phyloP scores from a whole-genome alignment of 768 basidiomycete genomes.

The Ramaria rubella region DNA sequence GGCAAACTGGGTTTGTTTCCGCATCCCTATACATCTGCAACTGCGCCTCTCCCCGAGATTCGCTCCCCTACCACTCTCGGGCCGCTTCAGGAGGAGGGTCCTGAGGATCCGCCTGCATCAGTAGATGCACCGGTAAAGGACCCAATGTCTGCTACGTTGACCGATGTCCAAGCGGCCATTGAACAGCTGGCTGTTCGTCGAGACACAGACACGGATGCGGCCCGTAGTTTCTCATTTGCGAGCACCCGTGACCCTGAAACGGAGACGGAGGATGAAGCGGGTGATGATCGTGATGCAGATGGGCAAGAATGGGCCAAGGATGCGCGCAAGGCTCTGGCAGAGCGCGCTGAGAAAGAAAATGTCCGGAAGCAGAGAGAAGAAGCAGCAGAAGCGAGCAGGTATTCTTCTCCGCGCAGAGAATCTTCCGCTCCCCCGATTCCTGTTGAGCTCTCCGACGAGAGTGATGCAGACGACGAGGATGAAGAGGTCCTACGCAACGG shows the following conservation, averaged over 20 bases:
- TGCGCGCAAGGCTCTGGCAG: constrained; percentile 60
- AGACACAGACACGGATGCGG: constrained; percentile 45
- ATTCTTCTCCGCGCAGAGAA: neutral
- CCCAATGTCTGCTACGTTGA: constrained; percentile 88
- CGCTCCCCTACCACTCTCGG: constrained; percentile 29
- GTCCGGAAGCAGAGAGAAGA: constrained; percentile 10
- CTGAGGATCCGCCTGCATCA: constrained; percentile 22
- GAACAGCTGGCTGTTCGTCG: constrained; percentile 64
- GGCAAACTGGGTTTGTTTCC: constrained; percentile 92
- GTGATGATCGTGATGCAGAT: constrained; percentile 38
- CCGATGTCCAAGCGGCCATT: constrained; percentile 85
- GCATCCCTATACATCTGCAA: constrained; percentile 72
- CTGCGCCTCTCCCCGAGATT: constrained; percentile 32
- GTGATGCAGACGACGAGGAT: constrained; percentile 56
- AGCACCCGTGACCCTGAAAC: constrained; percentile 52
- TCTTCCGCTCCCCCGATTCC: constrained; percentile 55
- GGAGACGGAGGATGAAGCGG: constrained; percentile 45
- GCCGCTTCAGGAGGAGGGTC: constrained; percentile 39
- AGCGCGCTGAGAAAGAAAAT: constrained; percentile 40
- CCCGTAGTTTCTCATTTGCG: constrained; percentile 71
- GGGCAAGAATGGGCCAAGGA: constrained; percentile 60
- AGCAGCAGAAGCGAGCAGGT: neutral
- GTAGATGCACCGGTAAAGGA: constrained; percentile 34
- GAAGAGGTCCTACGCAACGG: constrained; percentile 20
- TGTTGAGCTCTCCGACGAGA: constrained; percentile 74